Evolutionary conservation across 1,284 basidiomycete species (phyloP), one percentile per base, ranked within the genome.

Genomic region (Rhodotorula sp.): DNA sequence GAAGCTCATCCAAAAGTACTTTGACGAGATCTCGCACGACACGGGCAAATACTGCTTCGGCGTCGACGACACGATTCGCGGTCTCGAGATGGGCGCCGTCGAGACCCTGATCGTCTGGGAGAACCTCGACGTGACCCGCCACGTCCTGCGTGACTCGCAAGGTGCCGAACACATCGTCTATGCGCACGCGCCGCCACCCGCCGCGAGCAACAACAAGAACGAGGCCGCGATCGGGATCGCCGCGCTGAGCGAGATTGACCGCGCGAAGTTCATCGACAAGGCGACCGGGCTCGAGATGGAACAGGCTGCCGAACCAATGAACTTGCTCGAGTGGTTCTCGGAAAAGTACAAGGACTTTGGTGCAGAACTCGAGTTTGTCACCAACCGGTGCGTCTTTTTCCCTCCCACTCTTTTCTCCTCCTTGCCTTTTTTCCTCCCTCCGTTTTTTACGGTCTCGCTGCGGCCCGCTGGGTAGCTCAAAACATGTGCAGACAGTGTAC

Each of bases 51-150:
- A 97, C 85, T 98, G 95, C 83, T 99, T 97, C 80, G 96, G 95
- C 83, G 87, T 99, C 73, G 91, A 92, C 24, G 96, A 99, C 81
- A 99, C 96, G 1, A 87, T 99, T 78, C 97, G 96, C 81, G 94
- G 91, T 49, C 87, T 99, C 62, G 96, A 99, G 79, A 87, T 99
- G 69, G 96, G 96, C 78, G 91, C 96, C 10, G 91, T 96, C 48
- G 96, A 99, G 83, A 98, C 94, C 1, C 84, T 99, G 69, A 93
- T 99, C 77, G 95, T 99, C 24, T 99, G 95, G 94, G 96, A 99
- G 83, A 95, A 95, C 79, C 82, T 97, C 71, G 93, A 96, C 78
- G 88, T 90, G 72, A 91, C 88, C 22, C 89, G 94, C 55, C 90
- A 93, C 80, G 82, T 87, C 57, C 86, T 97, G 66, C 89, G 92